A percentile compares a stretch with the other conserved stretches of the same genome.
Evolutionary conservation across 768 basidiomycete species (phyloP).

Genomic region (Cystofilobasidium ferigula): DNA sequence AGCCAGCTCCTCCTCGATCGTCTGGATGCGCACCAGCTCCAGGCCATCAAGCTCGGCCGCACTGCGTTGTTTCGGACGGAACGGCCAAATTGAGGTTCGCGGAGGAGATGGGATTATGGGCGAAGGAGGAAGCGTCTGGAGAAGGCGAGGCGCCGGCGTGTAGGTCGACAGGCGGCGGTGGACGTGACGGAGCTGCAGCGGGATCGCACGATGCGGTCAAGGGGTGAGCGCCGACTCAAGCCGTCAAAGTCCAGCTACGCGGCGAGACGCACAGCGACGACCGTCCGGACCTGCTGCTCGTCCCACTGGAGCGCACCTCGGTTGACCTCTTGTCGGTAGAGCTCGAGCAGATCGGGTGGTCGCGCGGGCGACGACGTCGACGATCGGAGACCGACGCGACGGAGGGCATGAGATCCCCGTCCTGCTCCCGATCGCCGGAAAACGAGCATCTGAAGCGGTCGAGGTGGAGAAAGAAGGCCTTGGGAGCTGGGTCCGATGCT

Average conservation of each 20-base stretch:
- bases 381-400: background rate
- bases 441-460: background rate
- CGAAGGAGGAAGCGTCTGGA: background rate
- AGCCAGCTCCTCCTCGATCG: conserved; percentile 18
- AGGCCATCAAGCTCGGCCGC: background rate
- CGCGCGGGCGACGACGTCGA: background rate
- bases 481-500: no score
- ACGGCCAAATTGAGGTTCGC: conserved; percentile 14
- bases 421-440: background rate
- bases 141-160: conserved; percentile 15
- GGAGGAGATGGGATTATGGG: background rate
- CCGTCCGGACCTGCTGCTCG: conserved; percentile 18
- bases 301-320: conserved; percentile 18
- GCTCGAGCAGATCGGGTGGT: conserved; percentile 9
- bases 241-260: background rate
- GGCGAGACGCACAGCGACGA: conserved; percentile 4
- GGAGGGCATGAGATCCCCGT: no score
- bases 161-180: conserved; percentile 9
- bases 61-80: background rate
- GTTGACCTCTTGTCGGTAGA: conserved; percentile 15
- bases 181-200: conserved; percentile 21
- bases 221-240: background rate
- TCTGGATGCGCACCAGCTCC: conserved; percentile 14
- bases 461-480: no score
- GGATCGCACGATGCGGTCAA: no score